Conservation (phyloP, 2,329 filamentous ascomycete species). For the Ilyonectria sp. region DNA sequence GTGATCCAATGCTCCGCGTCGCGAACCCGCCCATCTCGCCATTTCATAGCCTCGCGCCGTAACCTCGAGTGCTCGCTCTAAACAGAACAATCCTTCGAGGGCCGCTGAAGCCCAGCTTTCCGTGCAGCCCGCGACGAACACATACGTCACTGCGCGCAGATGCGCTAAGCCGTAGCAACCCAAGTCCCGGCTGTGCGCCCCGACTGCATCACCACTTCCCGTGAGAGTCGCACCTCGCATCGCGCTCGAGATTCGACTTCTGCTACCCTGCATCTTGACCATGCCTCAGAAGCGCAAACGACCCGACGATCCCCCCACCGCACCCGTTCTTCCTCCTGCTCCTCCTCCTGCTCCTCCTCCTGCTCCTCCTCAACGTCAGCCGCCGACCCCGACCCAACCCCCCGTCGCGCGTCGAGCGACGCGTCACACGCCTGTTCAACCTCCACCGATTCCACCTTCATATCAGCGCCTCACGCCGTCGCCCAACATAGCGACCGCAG, state of each 20-base stretch:
- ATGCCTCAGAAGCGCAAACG: constrained; percentile 59
- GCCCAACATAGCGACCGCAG: constrained; percentile 16
- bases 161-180: constrained; percentile 10
- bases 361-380: constrained; percentile 29
- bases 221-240: background rate
- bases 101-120: background rate
- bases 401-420: constrained; percentile 55
- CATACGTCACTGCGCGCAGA: background rate
- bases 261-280: constrained; percentile 1
- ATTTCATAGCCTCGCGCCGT: background rate
- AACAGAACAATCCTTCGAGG: background rate
- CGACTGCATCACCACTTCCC: background rate
- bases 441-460: constrained; percentile 40
- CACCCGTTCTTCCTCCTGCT: constrained; percentile 10
- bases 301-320: constrained; percentile 47
- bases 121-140: background rate
- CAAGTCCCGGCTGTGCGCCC: constrained; percentile 15
- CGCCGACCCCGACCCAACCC: constrained; percentile 37
- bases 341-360: background rate
- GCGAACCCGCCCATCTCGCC: constrained; percentile 24
- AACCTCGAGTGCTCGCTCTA: background rate
- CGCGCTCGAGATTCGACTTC: constrained; percentile 10
- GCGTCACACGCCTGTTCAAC: constrained; percentile 56
- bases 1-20: constrained; percentile 27
- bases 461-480: constrained; percentile 32